phyloP scores from a whole-genome alignment of 2,329 filamentous ascomycete species.

The Aspergillus viridinutans region DNA sequence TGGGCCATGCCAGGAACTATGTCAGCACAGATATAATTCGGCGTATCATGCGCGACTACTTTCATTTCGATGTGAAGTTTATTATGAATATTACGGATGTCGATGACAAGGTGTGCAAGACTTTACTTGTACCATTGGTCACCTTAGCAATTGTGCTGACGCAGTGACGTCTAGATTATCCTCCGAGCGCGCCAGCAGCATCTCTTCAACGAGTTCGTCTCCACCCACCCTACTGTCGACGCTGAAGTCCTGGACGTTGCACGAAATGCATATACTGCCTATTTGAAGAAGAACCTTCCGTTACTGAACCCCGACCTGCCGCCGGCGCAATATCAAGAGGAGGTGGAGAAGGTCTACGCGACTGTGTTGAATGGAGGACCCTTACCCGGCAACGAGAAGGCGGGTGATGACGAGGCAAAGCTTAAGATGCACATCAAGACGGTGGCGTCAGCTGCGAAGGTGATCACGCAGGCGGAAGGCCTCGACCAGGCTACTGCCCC shows the following conservation, averaged over 20 bases:
- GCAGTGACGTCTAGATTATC: constrained; percentile 49
- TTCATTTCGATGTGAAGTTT: constrained; percentile 76
- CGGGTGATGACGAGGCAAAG: constrained; percentile 78
- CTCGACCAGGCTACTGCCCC: constrained; percentile 18
- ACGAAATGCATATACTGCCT: constrained; percentile 51
- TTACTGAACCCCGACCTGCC: constrained; percentile 43
- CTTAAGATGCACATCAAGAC: constrained; percentile 82
- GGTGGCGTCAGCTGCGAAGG: constrained; percentile 50
- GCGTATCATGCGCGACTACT: constrained; percentile 77
- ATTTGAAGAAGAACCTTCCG: constrained; percentile 65
- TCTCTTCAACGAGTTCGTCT: constrained; percentile 66
- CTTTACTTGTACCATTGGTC: background rate
- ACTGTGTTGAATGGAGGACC: constrained; percentile 53
- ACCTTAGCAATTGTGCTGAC: constrained; percentile 6
- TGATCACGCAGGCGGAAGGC: constrained; percentile 38
- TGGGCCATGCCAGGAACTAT: constrained; percentile 85
- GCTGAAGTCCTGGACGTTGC: constrained; percentile 47
- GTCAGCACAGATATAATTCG: constrained; percentile 85
- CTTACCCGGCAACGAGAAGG: constrained; percentile 49
- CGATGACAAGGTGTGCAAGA: constrained; percentile 60
- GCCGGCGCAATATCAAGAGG: constrained; percentile 46
- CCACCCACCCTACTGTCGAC: constrained; percentile 42
- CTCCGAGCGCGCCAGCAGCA: constrained; percentile 69
- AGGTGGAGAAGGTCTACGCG: constrained; percentile 50
- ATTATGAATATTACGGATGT: constrained; percentile 93